Conservation (phyloP, 2,329 filamentous ascomycete species). For the Xenoacremonium recifei region DNA sequence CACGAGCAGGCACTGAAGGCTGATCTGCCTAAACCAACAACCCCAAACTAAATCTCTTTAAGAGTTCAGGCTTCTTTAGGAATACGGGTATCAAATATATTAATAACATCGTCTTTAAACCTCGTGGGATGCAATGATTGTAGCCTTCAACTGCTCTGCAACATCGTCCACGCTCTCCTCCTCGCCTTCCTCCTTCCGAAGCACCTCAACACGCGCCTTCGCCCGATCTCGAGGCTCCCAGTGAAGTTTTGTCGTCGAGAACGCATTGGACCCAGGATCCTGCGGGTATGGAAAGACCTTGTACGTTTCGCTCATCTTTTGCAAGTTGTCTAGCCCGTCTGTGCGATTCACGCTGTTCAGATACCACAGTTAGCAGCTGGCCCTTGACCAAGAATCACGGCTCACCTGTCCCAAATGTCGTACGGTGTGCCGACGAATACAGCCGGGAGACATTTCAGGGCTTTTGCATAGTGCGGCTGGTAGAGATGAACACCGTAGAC, state of each 20-base stretch:
- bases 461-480: constrained; percentile 48
- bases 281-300: constrained; percentile 18
- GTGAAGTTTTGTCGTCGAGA: constrained; percentile 27
- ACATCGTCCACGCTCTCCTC: constrained; percentile 10
- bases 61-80: too few relatives aligned
- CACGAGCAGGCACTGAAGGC: too few relatives aligned
- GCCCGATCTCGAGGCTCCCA: constrained; percentile 13
- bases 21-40: too few relatives aligned
- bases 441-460: constrained; percentile 48
- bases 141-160: background rate
- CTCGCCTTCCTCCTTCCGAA: background rate
- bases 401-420: constrained; percentile 51
- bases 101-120: background rate
- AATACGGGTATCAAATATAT: too few relatives aligned
- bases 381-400: constrained; percentile 3
- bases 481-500: constrained; percentile 65
- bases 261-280: constrained; percentile 17
- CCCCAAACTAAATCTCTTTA: too few relatives aligned
- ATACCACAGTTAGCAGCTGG: background rate
- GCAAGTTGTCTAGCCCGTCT: constrained; percentile 10
- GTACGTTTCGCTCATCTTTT: constrained; percentile 20
- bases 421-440: constrained; percentile 58
- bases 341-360: background rate
- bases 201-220: background rate
- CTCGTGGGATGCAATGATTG: background rate